Evolutionary conservation across 2,329 filamentous ascomycete genomes (phyloP).

Genomic region (Pyrenochaeta sp.): DNA sequence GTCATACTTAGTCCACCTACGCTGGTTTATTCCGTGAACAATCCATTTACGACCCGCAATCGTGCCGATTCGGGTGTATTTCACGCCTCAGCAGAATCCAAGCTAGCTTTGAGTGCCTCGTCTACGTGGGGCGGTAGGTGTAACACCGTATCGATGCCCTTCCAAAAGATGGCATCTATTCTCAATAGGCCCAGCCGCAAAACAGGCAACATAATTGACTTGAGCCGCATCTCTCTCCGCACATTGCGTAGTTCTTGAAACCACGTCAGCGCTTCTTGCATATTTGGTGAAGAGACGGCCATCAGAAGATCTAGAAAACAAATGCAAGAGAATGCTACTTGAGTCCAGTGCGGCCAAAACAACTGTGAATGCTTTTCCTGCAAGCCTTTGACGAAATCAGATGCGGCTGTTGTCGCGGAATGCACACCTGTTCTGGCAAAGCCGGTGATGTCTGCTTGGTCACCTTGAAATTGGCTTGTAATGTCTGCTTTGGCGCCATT

Average conservation of each 20-base stretch:
- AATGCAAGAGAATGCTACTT: constrained; percentile 16
- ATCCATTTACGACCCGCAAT: not conserved
- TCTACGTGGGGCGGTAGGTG: constrained; percentile 6
- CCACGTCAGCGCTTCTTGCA: constrained; percentile 11
- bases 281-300: constrained; percentile 9
- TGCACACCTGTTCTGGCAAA: constrained; percentile 9
- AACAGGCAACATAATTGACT: constrained; percentile 16
- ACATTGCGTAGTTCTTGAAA: constrained; percentile 8
- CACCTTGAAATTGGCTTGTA: not conserved
- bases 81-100: not conserved
- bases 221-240: constrained; percentile 15
- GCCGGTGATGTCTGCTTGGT: constrained; percentile 1
- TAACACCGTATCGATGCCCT: constrained; percentile 10
- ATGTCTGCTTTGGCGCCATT: not conserved
- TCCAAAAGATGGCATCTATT: constrained; percentile 15
- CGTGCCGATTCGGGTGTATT: too few relatives aligned
- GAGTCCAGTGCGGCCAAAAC: constrained; percentile 20
- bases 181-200: constrained; percentile 11
- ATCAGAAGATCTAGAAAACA: constrained; percentile 15
- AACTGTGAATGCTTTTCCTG: constrained; percentile 12
- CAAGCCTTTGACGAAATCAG: constrained; percentile 7
- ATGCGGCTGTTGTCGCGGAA: constrained; percentile 7
- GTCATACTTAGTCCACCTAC: too few relatives aligned
- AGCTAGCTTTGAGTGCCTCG: constrained; percentile 7
- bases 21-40: too few relatives aligned